Evolutionary conservation across 345 rosid species (phyloP).

Genomic region (Hibiscus tridactylites): DNA sequence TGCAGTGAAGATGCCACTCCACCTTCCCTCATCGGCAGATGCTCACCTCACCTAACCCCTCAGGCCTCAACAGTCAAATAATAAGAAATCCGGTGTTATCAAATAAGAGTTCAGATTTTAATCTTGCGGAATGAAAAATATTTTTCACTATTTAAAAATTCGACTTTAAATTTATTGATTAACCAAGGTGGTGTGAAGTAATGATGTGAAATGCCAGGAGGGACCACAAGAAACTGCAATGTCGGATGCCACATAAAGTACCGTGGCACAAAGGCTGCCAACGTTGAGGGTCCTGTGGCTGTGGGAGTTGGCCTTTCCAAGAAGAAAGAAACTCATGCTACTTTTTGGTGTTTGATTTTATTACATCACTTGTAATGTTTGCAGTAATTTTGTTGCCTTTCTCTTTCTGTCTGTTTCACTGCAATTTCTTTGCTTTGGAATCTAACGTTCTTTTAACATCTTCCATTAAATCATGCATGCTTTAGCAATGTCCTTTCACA

Average conservation of each 20-base stretch:
- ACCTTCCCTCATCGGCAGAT: neutral
- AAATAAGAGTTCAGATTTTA: too few species aligned
- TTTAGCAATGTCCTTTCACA: too few species aligned
- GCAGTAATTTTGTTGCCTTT: neutral
- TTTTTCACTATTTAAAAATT: too few species aligned
- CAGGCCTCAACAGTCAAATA: too few species aligned
- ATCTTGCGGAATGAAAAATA: too few species aligned
- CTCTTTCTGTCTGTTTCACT: neutral
- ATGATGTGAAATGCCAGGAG: neutral
- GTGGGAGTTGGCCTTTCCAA: conserved; percentile 1
- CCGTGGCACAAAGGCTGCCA: neutral
- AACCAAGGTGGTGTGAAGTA: neutral
- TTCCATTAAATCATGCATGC: neutral
- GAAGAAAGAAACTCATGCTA: neutral
- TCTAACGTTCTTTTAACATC: neutral
- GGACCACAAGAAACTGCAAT: too few species aligned
- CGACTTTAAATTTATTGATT: neutral
- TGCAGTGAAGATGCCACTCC: neutral
- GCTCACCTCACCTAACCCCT: too few species aligned
- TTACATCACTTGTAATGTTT: neutral
- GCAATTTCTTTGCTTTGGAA: neutral
- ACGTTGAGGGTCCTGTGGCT: neutral
- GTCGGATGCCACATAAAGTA: neutral
- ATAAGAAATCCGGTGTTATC: too few species aligned
- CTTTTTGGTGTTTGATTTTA: neutral